Evolutionary conservation across 805 yeast genomes (phyloP).

Genomic region (Monosporozyma unispora): DNA sequence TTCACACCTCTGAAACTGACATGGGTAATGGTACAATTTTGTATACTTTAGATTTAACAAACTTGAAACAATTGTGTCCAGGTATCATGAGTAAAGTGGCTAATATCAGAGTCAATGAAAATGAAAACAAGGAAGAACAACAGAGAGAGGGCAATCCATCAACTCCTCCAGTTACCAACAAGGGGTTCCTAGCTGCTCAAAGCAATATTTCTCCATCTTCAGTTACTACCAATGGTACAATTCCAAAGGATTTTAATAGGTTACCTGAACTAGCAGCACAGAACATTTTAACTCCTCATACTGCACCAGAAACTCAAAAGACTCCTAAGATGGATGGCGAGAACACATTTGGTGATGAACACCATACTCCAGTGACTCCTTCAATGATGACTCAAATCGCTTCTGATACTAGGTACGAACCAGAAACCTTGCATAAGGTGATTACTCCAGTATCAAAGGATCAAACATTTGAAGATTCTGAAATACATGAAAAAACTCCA

Average conservation of each 20-base stretch:
- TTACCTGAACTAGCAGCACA: conserved; percentile 6
- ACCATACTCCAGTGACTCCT: not conserved
- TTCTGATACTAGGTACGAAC: not conserved
- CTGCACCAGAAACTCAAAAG: conserved; percentile 8
- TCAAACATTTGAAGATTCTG: not conserved
- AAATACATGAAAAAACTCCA: not conserved
- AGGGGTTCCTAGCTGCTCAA: not conserved
- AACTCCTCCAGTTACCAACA: conserved; percentile 9
- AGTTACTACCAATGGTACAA: not conserved
- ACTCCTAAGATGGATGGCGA: conserved; percentile 6
- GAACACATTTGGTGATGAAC: not conserved
- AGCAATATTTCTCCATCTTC: conserved; percentile 1
- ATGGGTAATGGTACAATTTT: conserved; percentile 53
- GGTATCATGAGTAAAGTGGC: conserved; percentile 23
- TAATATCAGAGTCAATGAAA: not conserved
- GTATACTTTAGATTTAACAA: conserved; percentile 50
- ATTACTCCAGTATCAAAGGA: not conserved
- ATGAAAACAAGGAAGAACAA: not conserved
- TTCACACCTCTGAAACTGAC: conserved; percentile 44
- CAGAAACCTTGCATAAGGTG: not conserved
- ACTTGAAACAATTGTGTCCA: conserved; percentile 30
- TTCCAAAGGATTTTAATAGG: conserved; percentile 4
- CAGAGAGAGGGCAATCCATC: conserved; percentile 9
- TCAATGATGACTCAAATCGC: not conserved
- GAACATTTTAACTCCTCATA: conserved; percentile 25